Evolutionary conservation across 2,329 filamentous ascomycete species (phyloP), one percentile per base, ranked within the genome.

Genomic region (Sarocladium oryzae): DNA sequence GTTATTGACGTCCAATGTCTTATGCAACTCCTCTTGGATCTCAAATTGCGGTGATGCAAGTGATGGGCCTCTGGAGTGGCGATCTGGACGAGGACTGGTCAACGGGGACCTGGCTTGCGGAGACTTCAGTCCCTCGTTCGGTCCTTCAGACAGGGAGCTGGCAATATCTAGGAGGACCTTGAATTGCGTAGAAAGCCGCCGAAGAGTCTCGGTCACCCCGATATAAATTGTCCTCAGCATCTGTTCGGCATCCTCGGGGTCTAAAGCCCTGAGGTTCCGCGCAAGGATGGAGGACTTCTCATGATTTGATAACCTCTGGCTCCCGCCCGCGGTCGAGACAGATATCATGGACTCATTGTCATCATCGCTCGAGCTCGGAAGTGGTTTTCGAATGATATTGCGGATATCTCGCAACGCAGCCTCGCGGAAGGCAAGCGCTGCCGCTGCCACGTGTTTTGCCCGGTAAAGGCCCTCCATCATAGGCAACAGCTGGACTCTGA

Each of bases 111-210:
- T 70, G 9, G 75, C 53, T 1, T 71, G 69, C 1, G 76, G 75
- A 7, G 77, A 78, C 53, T 69, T 73, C 33, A 75, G 53, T 5
- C 69, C 72, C 11, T 70, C 68, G 56, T 53, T 57, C 52, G 61
- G 61, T 36, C 62, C 61, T 20, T 76, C 70, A 13, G 78, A 75
- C 49, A 88, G 76, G 11, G 82, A 85, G 64, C 90, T 96, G 1
- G 91, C 93, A 18, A 96, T 88, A 66, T 99, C 93, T 9, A 99
- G 76, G n/a, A 99, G 70, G 9, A 97, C 84, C 66, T 99, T 99
- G 51, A 93, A 87, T 64, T 97, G 92, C 0, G 89, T 91, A 16
- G 89, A 89, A 7, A 96, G 72, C 60, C 93, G 80, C 52, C 93
- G 79, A 45, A 99, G 66, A 3, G 88, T 88, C 70, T 99, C 93